Percentiles rank a stretch among this genome's conserved stretches.
Evolutionary conservation across 805 yeast species (phyloP).

Genomic region (Wickerhamiella spandovensis): DNA sequence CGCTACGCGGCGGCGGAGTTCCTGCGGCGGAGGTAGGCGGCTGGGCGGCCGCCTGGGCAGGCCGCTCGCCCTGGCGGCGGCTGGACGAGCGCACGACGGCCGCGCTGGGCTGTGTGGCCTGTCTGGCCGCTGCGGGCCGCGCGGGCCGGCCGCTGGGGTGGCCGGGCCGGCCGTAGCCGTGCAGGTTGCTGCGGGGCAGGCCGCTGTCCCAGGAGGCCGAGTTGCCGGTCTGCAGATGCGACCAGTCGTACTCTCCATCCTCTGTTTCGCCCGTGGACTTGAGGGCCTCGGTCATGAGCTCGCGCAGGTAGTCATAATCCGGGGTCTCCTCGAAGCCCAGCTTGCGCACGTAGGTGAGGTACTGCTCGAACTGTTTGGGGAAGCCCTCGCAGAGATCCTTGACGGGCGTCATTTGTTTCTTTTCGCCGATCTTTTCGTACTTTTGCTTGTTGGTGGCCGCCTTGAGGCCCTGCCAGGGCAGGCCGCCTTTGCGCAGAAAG

Average conservation of each 20-base stretch:
- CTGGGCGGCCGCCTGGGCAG: slow-evolving; percentile 9
- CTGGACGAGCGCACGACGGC: slow-evolving; percentile 7
- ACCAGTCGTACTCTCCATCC: slow-evolving; percentile 96
- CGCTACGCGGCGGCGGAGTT: neutral
- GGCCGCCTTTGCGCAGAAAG: slow-evolving; percentile 59
- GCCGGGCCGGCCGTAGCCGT: slow-evolving; percentile 92
- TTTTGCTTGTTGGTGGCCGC: slow-evolving; percentile 97
- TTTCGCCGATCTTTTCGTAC: slow-evolving; percentile 94
- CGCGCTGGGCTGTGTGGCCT: neutral
- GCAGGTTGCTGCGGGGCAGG: slow-evolving; percentile 85
- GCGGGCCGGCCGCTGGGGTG: slow-evolving; percentile 25
- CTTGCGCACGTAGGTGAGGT: slow-evolving; percentile 76
- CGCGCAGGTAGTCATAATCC: slow-evolving; percentile 76
- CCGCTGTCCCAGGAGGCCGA: slow-evolving; percentile 75
- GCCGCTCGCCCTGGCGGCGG: slow-evolving; percentile 10
- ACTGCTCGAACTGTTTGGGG: slow-evolving; percentile 88
- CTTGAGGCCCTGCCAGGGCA: slow-evolving; percentile 98
- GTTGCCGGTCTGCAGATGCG: slow-evolving; percentile 85
- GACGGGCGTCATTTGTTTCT: slow-evolving; percentile 80
- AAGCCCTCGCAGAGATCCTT: slow-evolving; percentile 75
- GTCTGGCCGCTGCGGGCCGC: neutral
- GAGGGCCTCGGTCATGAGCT: slow-evolving; percentile 64
- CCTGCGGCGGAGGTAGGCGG: slow-evolving; percentile 3
- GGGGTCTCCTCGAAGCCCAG: slow-evolving; percentile 89
- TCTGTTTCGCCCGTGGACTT: slow-evolving; percentile 54